Evolutionary conservation across 2,329 filamentous ascomycete species (phyloP).

Genomic region (Diaporthe capsici): DNA sequence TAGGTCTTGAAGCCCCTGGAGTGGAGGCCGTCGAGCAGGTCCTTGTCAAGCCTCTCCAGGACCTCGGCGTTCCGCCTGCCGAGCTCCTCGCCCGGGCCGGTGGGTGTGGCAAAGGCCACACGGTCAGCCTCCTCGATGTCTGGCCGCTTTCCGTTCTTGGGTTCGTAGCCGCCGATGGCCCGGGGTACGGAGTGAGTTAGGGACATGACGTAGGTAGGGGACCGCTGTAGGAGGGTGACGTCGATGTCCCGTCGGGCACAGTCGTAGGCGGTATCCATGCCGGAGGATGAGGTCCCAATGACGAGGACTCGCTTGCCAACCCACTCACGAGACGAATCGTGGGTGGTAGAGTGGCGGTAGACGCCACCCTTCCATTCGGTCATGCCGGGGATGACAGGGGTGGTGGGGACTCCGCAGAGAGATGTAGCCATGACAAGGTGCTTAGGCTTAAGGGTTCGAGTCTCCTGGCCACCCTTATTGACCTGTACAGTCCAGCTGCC

Average conservation of each 20-base stretch:
- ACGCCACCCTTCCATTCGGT: slow-evolving; percentile 56
- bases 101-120: slow-evolving; percentile 77
- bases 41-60: slow-evolving; percentile 54
- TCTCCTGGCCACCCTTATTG: slow-evolving; percentile 51
- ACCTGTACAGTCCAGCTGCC: slow-evolving; percentile 57
- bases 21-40: slow-evolving; percentile 59
- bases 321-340: slow-evolving; percentile 69
- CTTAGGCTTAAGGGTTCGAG: slow-evolving; percentile 60
- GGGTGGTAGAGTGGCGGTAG: slow-evolving; percentile 83
- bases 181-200: slow-evolving; percentile 47
- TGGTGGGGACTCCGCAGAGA: slow-evolving; percentile 68
- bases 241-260: slow-evolving; percentile 67
- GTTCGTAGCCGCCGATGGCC: neutral
- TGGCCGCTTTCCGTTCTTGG: slow-evolving; percentile 65
- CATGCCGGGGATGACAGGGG: slow-evolving; percentile 61
- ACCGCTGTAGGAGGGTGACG: slow-evolving; percentile 79
- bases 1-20: slow-evolving; percentile 66
- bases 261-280: slow-evolving; percentile 75
- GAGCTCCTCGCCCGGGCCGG: slow-evolving; percentile 77
- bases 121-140: slow-evolving; percentile 69
- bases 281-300: slow-evolving; percentile 78
- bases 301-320: slow-evolving; percentile 76
- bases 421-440: slow-evolving; percentile 58
- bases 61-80: slow-evolving; percentile 70
- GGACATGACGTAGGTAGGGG: slow-evolving; percentile 72